Percentiles rank a stretch among this genome's conserved stretches.
Evolutionary conservation across 2,329 filamentous ascomycete genomes (phyloP).

Genomic region (Kalmusia sp.): DNA sequence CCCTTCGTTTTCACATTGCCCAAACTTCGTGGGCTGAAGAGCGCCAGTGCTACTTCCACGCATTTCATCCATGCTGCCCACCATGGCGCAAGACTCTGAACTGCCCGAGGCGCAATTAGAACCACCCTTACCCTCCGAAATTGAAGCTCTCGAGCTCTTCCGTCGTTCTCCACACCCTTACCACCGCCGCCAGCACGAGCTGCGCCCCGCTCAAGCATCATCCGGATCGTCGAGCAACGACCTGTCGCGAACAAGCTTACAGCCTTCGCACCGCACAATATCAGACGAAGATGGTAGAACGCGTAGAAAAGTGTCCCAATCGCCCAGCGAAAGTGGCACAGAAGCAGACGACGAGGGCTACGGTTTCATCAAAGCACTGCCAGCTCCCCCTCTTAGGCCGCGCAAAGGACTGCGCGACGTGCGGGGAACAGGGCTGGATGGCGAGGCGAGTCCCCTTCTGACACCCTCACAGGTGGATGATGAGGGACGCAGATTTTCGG

Average conservation of each 20-base stretch:
- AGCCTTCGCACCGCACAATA: conserved; percentile 25
- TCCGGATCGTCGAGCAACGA: conserved; percentile 25
- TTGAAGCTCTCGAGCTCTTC: conserved; percentile 42
- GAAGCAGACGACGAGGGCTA: conserved; percentile 92
- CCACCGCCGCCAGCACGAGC: conserved; percentile 38
- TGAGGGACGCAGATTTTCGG: conserved; percentile 48
- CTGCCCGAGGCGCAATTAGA: conserved; percentile 26
- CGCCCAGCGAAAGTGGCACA: conserved; percentile 85
- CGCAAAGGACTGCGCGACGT: conserved; percentile 78
- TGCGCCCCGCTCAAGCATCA: conserved; percentile 27
- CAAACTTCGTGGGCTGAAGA: conserved; percentile 16
- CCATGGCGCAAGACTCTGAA: conserved; percentile 23
- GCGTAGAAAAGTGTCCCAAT: conserved; percentile 37
- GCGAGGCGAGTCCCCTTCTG: conserved; percentile 47
- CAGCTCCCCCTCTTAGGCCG: conserved; percentile 74
- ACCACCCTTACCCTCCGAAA: conserved; percentile 26
- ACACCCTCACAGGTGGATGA: conserved; percentile 57
- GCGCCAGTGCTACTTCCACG: conserved; percentile 1
- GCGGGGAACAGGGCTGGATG: conserved; percentile 46
- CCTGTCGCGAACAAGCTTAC: conserved; percentile 24
- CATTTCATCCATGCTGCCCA: conserved; percentile 8
- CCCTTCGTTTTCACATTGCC: neutral
- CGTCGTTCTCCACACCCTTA: conserved; percentile 49
- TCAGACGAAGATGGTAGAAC: conserved; percentile 35
- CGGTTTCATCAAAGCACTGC: conserved; percentile 78